Evolutionary conservation across 257 asterid genomes (phyloP).

Genomic region (Solanum lycopersicoides): DNA sequence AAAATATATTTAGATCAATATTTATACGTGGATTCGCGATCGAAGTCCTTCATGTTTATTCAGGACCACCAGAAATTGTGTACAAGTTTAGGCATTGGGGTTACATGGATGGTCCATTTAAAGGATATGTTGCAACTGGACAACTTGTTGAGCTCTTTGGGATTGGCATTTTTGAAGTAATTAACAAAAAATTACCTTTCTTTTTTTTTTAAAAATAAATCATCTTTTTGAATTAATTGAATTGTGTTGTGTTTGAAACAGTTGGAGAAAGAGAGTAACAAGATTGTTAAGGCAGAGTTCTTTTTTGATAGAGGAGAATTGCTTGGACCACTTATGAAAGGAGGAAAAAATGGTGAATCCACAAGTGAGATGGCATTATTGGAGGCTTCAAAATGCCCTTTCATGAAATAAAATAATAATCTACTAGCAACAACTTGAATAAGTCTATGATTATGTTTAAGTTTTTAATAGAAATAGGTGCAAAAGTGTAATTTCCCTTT

Average conservation of each 20-base stretch:
- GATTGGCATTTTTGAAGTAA: slow-evolving; percentile 40
- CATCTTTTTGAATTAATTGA: neutral
- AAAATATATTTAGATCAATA: slow-evolving; percentile 33
- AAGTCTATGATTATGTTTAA: neutral
- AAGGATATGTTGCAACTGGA: slow-evolving; percentile 53
- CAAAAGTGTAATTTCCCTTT: neutral
- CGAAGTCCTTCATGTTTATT: slow-evolving; percentile 53
- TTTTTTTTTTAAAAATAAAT: neutral
- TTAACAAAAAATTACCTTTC: neutral
- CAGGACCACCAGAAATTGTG: slow-evolving; percentile 60
- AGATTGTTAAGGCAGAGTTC: slow-evolving; percentile 45
- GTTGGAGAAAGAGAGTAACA: slow-evolving; percentile 40
- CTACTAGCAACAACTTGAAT: neutral
- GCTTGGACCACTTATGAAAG: slow-evolving; percentile 43
- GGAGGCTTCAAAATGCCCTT: slow-evolving; percentile 33
- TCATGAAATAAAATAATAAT: slow-evolving; percentile 9
- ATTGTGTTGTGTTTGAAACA: neutral
- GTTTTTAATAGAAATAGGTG: neutral
- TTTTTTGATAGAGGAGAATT: slow-evolving; percentile 51
- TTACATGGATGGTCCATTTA: slow-evolving; percentile 55
- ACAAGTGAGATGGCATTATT: neutral
- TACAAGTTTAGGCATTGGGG: slow-evolving; percentile 88
- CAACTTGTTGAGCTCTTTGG: slow-evolving; percentile 51
- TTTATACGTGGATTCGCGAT: slow-evolving; percentile 63
- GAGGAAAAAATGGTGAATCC: slow-evolving; percentile 7